Evolutionary conservation across 106 monocot genomes (phyloP).

Genomic region (Dendrobium chrysotoxum): DNA sequence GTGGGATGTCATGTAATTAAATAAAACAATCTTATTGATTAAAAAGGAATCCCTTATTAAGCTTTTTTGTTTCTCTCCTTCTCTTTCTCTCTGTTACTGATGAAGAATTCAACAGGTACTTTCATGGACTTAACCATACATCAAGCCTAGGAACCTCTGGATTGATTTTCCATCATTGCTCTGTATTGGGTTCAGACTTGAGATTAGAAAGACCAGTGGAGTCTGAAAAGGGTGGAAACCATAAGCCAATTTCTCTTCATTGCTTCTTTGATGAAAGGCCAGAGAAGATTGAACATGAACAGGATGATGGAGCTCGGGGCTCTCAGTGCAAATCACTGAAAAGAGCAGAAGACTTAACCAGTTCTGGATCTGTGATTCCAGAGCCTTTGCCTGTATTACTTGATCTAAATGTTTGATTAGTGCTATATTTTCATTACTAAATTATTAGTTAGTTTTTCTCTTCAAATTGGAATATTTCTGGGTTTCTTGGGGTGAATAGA

Average conservation of each 20-base stretch:
- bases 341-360: neutral
- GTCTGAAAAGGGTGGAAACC: neutral
- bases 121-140: neutral
- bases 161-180: neutral
- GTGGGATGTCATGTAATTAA: no score
- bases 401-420: constrained; percentile 8
- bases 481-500: no score
- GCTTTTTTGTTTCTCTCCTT: neutral
- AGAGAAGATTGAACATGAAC: neutral
- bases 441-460: no score
- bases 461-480: no score
- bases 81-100: neutral
- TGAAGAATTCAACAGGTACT: neutral
- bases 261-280: neutral
- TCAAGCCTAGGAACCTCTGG: neutral
- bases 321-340: neutral
- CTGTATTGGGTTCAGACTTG: neutral
- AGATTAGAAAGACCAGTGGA: neutral
- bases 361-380: neutral
- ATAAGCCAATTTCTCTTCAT: neutral
- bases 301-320: neutral
- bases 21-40: no score
- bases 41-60: neutral
- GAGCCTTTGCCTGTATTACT: constrained; percentile 2
- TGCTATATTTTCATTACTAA: neutral